Conservation (phyloP, 2,329 filamentous ascomycete species). For the Cryphonectria naterciae region DNA sequence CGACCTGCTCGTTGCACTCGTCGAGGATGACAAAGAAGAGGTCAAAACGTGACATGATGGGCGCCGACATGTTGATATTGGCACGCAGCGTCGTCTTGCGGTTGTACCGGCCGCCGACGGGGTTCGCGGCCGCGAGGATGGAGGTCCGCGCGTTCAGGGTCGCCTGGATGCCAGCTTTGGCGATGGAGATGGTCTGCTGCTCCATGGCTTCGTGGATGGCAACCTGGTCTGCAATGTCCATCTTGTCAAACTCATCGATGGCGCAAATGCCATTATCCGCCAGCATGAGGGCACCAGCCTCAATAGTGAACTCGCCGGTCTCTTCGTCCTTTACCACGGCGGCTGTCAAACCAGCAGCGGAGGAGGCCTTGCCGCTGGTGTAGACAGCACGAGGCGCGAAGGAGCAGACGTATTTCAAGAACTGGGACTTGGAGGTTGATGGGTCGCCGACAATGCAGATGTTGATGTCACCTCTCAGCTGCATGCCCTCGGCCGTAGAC, state of each 20-base stretch:
- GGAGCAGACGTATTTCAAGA: slow-evolving; percentile 96
- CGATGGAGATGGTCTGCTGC: slow-evolving; percentile 98
- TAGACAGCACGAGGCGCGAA: slow-evolving; percentile 97
- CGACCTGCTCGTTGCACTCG: slow-evolving; percentile 90
- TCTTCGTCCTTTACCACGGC: slow-evolving; percentile 98
- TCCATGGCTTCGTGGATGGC: slow-evolving; percentile 99
- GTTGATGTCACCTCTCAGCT: slow-evolving; percentile 95
- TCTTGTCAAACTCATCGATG: slow-evolving; percentile 99
- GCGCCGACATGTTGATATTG: slow-evolving; percentile 98
- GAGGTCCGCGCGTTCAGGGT: slow-evolving; percentile 94
- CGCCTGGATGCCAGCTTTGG: slow-evolving; percentile 97
- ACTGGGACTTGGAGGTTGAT: slow-evolving; percentile 96
- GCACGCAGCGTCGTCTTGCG: slow-evolving; percentile 89
- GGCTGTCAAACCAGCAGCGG: slow-evolving; percentile 93
- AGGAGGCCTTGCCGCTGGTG: slow-evolving; percentile 96
- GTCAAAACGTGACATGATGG: slow-evolving; percentile 99
- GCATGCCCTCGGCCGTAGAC: slow-evolving; percentile 89
- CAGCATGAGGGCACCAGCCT: slow-evolving; percentile 96
- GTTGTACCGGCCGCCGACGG: slow-evolving; percentile 95
- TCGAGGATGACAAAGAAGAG: slow-evolving; percentile 97
- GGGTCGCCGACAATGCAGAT: slow-evolving; percentile 98
- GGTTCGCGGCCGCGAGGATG: slow-evolving; percentile 95
- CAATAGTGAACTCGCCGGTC: slow-evolving; percentile 97
- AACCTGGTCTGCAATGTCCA: slow-evolving; percentile 96
- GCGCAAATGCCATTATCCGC: slow-evolving; percentile 97